Evolutionary conservation across 2,329 filamentous ascomycete genomes (phyloP).

Genomic region (Paraphaeosphaeria minitans): DNA sequence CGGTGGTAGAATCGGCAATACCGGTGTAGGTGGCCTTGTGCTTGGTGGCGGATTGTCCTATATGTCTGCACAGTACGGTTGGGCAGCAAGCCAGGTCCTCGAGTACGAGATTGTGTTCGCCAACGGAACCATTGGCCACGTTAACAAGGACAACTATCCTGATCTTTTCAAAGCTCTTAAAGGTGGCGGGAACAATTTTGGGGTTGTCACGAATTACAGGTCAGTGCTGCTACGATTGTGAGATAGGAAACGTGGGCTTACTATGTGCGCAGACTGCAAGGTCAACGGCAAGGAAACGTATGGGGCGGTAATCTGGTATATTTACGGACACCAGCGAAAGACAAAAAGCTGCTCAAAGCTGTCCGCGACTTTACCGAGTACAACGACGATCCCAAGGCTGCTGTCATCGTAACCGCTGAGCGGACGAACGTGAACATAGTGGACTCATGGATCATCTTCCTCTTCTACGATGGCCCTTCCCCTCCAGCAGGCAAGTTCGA

Average conservation of each 20-base stretch:
- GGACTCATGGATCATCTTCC: constrained; percentile 40
- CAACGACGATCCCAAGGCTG: constrained; percentile 53
- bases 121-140: constrained; percentile 46
- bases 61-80: constrained; percentile 52
- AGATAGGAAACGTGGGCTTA: background rate
- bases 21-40: constrained; percentile 55
- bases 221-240: background rate
- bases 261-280: constrained; percentile 18
- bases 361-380: constrained; percentile 61
- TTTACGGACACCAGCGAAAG: constrained; percentile 43
- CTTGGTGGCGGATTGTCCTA: constrained; percentile 50
- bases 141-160: constrained; percentile 29
- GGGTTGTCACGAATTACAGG: constrained; percentile 38
- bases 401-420: constrained; percentile 39
- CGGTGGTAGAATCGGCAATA: constrained; percentile 55
- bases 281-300: constrained; percentile 34
- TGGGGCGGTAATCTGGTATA: constrained; percentile 57
- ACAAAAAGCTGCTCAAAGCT: constrained; percentile 52
- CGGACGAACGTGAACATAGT: constrained; percentile 33
- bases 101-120: constrained; percentile 56
- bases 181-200: constrained; percentile 49
- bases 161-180: constrained; percentile 47
- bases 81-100: constrained; percentile 50
- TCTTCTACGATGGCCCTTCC: constrained; percentile 45
- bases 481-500: constrained; percentile 59